Percentiles rank a stretch among this genome's conserved stretches.
Evolutionary conservation across 352 stramenopile species (phyloP).

Genomic region (Phytopythium delawarense): DNA sequence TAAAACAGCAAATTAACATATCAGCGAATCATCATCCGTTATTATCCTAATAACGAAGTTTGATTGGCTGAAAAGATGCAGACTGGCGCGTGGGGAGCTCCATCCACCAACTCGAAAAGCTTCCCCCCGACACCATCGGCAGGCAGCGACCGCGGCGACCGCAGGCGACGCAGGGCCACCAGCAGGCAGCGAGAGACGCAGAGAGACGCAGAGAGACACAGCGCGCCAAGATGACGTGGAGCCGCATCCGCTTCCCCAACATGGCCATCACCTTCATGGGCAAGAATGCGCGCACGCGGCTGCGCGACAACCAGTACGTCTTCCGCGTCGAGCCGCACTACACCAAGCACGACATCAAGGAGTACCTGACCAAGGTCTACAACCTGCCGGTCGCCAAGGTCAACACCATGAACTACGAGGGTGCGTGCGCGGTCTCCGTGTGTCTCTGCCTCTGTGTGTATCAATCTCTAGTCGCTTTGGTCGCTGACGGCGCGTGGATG

Average conservation of each 20-base stretch:
- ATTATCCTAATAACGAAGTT: background rate
- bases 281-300: constrained; percentile 72
- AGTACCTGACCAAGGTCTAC: constrained; percentile 97
- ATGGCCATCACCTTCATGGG: constrained; percentile 87
- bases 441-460: constrained; percentile 9
- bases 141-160: background rate
- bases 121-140: background rate
- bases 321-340: constrained; percentile 95
- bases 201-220: background rate
- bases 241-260: constrained; percentile 82
- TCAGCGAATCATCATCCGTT: background rate
- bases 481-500: constrained; percentile 7
- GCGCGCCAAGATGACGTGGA: constrained; percentile 70
- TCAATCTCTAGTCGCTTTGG: background rate
- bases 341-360: constrained; percentile 97
- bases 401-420: constrained; percentile 94
- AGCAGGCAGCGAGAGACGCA: background rate
- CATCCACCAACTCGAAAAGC: constrained; percentile 15
- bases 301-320: constrained; percentile 82
- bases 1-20: constrained; percentile 2
- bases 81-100: background rate
- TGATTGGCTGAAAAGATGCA: background rate
- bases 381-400: constrained; percentile 92
- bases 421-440: constrained; percentile 23
- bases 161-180: background rate